These are phyloP conservation scores for Hyphopichia pseudoburtonii DNA, from an alignment of 1,139 yeast species.

Conservation along the genomic window DNA sequence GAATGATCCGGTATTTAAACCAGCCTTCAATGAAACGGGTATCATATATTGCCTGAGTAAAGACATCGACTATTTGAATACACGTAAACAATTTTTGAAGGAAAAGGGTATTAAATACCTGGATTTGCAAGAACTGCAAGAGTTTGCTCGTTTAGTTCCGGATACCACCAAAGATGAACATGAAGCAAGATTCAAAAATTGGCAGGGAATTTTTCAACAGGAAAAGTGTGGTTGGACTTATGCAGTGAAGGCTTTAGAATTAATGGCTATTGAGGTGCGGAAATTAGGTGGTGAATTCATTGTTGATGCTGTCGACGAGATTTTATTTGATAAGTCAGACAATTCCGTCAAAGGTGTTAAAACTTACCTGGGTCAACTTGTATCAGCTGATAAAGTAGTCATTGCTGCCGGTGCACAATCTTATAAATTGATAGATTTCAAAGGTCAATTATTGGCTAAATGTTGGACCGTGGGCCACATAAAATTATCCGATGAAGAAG, in stretches of 20 bases:
- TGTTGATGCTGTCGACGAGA: conserved; percentile 24
- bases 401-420: conserved; percentile 40
- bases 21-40: conserved; percentile 27
- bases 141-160: conserved; percentile 12
- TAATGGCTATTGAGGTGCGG: conserved; percentile 24
- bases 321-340: conserved; percentile 11
- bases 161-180: background rate
- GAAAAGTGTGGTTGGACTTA: conserved; percentile 33
- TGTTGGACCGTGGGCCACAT: conserved; percentile 45
- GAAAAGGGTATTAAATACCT: conserved; percentile 6
- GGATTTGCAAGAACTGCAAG: conserved; percentile 11
- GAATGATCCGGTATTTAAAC: conserved; percentile 22
- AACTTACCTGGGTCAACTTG: conserved; percentile 15
- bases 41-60: conserved; percentile 19
- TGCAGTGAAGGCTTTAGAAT: conserved; percentile 26
- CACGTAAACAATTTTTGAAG: conserved; percentile 6
- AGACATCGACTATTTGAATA: conserved; percentile 4
- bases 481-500: conserved; percentile 32
- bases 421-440: conserved; percentile 29
- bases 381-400: conserved; percentile 27
- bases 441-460: conserved; percentile 30
- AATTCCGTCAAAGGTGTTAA: conserved; percentile 12
- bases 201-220: conserved; percentile 20
- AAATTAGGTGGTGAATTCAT: conserved; percentile 30
- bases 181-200: conserved; percentile 11